Base-by-base conservation (phyloP, 2,329 filamentous ascomycete genomes). In the Sporothrix curviconia region DNA sequence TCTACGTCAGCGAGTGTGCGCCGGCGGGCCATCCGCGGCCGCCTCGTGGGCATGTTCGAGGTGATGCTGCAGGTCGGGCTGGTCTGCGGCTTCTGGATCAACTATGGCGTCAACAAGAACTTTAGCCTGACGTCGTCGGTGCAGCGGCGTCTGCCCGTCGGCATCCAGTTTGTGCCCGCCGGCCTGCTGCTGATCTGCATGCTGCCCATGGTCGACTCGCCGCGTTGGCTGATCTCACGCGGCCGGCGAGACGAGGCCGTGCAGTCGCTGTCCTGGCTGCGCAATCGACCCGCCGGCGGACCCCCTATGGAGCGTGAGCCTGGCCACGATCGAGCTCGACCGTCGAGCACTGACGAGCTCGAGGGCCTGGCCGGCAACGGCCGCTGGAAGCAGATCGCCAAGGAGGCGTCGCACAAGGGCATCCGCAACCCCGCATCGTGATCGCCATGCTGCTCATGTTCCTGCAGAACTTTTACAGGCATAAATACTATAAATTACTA, bases 331-430 rank as follows among this genome's bases (percentile, higher is more conserved):
- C 61, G 39, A 42, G 14, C n/a, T 42, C n/a, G 39, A 19, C 39
- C 17, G 39, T 42, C 7, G 39, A 42, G 39, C 39, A n/a, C n/a
- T n/a, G n/a, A 42, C 17, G 39, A 42, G 39, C 39, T 42, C 3
- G 39, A 42, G 39, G 39, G 63, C 22, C 62, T 79, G 28, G 75
- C 28, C 11, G 56, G 82, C 60, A 68, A 74, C 3, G 71, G 81
- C 2, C 68, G 72, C 1, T 81, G 79, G 74, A 66, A 69, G 3
- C 74, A 81, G 52, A 68, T 82, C 0, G 63, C 81, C 1, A 70
- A 74, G 4, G 75, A 76, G 22, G 73, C 72, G 37, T 42, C 39
- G 17, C 74, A 74, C 14, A 69, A 39, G 19, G 51, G 50, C 28
- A 56, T 47, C 53, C 52, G 53, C 32, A 47, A 32, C n/a, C n/a